phyloP scores from a whole-genome alignment of 805 yeast genomes.

The Ogataea nitratoaversa region DNA sequence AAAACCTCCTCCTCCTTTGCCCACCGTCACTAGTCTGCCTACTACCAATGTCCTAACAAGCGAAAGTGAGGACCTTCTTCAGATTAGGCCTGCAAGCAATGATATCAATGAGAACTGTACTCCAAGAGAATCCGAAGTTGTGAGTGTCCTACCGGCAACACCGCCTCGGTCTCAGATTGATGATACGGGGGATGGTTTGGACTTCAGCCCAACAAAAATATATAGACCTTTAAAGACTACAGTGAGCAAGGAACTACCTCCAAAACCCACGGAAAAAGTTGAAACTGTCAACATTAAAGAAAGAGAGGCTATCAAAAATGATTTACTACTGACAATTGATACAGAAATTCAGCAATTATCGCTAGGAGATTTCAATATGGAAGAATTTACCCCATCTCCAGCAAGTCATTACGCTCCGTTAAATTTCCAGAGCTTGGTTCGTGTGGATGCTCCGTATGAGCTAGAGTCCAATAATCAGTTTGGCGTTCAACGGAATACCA shows the following conservation, averaged over 20 bases:
- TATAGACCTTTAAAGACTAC: neutral
- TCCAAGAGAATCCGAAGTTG: too few relatives aligned
- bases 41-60: too few relatives aligned
- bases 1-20: slow-evolving; percentile 12
- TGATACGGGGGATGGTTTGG: neutral
- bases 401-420: slow-evolving; percentile 1
- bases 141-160: neutral
- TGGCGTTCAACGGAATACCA: slow-evolving; percentile 4
- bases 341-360: slow-evolving; percentile 8
- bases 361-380: neutral
- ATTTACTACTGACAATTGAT: slow-evolving; percentile 5
- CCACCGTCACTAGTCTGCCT: neutral
- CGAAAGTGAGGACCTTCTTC: too few relatives aligned
- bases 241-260: neutral
- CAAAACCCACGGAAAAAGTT: neutral
- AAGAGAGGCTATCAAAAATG: neutral
- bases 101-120: too few relatives aligned
- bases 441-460: neutral
- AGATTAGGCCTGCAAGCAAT: too few relatives aligned
- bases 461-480: slow-evolving; percentile 1
- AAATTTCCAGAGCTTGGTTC: neutral
- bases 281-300: neutral
- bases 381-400: neutral
- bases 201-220: slow-evolving; percentile 1
- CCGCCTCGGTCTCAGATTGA: neutral